A percentile compares a stretch with the other conserved stretches of the same genome.
Evolutionary conservation across 192 early-diverging fungal species (phyloP).

Genomic region (Gonapodya sp.): DNA sequence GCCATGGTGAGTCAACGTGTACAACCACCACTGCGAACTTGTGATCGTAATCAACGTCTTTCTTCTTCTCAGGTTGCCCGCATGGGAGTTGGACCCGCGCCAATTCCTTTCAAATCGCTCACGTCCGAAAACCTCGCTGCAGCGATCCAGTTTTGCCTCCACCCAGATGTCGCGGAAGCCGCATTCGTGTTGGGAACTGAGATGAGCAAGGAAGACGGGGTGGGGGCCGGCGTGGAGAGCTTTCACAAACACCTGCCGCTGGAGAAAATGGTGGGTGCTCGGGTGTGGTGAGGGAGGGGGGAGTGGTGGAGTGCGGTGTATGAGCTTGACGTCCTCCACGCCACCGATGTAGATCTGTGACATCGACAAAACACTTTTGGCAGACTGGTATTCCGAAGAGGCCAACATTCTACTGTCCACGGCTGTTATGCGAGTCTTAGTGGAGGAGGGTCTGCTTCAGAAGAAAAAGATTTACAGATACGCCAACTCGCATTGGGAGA

Average conservation of each 20-base stretch:
- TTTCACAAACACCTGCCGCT: slow-evolving; percentile 7
- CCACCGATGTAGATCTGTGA: not conserved
- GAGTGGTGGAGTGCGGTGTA: no score
- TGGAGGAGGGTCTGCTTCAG: not conserved
- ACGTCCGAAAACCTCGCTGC: slow-evolving; percentile 2
- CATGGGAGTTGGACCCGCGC: not conserved
- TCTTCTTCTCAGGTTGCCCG: not conserved
- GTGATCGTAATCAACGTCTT: not conserved
- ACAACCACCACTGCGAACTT: not conserved
- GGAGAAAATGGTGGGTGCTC: not conserved
- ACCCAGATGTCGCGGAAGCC: not conserved
- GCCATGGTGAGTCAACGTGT: not conserved
- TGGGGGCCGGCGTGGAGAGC: not conserved
- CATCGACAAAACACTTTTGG: not conserved
- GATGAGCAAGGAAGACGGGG: not conserved
- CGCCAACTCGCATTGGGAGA: not conserved
- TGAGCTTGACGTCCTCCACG: no score
- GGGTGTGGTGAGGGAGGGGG: no score
- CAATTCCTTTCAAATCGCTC: slow-evolving; percentile 1
- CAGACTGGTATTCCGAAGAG: not conserved
- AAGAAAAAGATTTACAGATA: not conserved
- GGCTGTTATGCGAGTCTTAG: not conserved
- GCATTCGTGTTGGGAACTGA: not conserved
- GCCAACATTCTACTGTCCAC: not conserved
- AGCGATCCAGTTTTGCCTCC: not conserved